A percentile compares a stretch with the other conserved stretches of the same genome.
Conservation (phyloP, 306 rosid species). For the Fragaria nilgerrensis region DNA sequence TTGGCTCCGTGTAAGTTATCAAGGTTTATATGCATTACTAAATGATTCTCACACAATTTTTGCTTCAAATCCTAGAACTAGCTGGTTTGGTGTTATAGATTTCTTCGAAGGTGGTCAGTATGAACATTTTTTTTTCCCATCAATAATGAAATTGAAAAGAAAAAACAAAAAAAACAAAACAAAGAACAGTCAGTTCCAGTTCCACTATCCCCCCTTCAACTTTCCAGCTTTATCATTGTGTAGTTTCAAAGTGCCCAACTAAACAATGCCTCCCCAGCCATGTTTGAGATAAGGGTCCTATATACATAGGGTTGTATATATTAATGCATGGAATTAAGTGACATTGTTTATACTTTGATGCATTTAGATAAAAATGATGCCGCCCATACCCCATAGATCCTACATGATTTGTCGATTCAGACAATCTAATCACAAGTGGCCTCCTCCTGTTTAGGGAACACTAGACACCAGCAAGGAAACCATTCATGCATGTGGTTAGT, state of each 20-base stretch:
- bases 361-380: background rate
- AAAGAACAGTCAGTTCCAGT: background rate
- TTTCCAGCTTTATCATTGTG: no score
- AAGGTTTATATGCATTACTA: background rate
- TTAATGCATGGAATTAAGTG: background rate
- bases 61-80: background rate
- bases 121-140: background rate
- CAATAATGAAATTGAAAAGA: no score
- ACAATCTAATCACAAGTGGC: constrained; percentile 40
- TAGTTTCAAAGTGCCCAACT: background rate
- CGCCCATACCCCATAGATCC: constrained; percentile 13
- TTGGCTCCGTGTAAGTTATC: background rate
- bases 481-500: background rate
- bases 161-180: background rate
- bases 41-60: background rate
- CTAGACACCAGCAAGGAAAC: constrained; percentile 41
- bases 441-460: constrained; percentile 59
- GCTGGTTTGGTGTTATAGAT: background rate
- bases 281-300: background rate
- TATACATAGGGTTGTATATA: background rate
- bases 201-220: no score
- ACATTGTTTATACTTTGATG: background rate
- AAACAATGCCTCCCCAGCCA: background rate
- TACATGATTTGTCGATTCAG: constrained; percentile 40
- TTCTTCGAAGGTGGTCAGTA: background rate